Percentiles rank a stretch among this genome's conserved stretches.
These are phyloP conservation scores for Gossypium gossypioides DNA, from an alignment of 441 rosid species.

Conservation along the genomic window DNA sequence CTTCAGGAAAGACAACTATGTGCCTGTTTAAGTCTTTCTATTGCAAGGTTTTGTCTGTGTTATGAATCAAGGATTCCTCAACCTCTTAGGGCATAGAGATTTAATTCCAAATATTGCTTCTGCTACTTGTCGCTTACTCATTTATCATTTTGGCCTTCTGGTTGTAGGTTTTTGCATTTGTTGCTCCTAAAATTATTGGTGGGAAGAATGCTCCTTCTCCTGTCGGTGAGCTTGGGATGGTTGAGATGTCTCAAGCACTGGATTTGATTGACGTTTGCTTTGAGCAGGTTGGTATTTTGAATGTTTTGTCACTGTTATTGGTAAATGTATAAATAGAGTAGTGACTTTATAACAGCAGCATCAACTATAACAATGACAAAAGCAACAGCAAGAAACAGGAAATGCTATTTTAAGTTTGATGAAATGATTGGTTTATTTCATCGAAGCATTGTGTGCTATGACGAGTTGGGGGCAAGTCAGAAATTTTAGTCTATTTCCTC, in stretches of 20 bases:
- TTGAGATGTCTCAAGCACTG: conserved; percentile 90
- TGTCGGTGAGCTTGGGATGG: conserved; percentile 95
- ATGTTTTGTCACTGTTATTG: background rate
- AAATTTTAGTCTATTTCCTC: background rate
- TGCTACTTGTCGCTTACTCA: background rate
- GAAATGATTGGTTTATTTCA: background rate
- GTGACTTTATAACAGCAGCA: background rate
- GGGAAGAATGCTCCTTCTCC: conserved; percentile 82
- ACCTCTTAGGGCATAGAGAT: background rate
- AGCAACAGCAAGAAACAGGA: background rate
- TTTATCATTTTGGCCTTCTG: conserved; percentile 3
- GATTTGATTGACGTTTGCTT: conserved; percentile 54
- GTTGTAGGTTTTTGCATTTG: conserved; percentile 73
- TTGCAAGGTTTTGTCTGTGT: background rate
- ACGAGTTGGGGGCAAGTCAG: background rate
- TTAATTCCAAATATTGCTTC: background rate
- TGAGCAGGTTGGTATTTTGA: conserved; percentile 50
- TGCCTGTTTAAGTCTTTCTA: background rate
- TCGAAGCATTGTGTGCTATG: background rate
- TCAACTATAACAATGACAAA: background rate
- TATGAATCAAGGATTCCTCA: background rate
- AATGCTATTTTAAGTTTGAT: background rate
- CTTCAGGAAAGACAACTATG: background rate
- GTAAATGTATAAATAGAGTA: background rate
- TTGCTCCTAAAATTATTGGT: conserved; percentile 91